phyloP scores from a whole-genome alignment of 768 basidiomycete genomes.

The Naganishia onofrii region DNA sequence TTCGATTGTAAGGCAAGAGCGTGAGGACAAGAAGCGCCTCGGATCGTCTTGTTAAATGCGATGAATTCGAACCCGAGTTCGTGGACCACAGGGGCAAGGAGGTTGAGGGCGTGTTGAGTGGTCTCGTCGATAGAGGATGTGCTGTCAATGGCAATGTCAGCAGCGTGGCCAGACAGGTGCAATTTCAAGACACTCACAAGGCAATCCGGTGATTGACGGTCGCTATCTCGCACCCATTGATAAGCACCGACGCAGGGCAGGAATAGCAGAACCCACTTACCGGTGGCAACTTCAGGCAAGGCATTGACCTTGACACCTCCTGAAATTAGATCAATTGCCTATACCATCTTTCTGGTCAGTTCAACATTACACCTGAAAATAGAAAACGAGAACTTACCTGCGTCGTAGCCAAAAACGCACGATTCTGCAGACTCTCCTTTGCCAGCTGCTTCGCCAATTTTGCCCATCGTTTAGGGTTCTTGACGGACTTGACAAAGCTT shows the following conservation, averaged over 20 bases:
- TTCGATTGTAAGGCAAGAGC: background rate
- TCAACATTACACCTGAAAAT: background rate
- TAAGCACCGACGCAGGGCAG: background rate
- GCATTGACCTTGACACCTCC: slow-evolving; percentile 66
- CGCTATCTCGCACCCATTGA: slow-evolving; percentile 29
- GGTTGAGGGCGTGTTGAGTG: slow-evolving; percentile 36
- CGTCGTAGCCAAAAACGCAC: slow-evolving; percentile 45
- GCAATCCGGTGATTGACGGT: slow-evolving; percentile 52
- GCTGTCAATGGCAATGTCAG: slow-evolving; percentile 24
- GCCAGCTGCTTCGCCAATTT: slow-evolving; percentile 57
- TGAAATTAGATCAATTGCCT: slow-evolving; percentile 67
- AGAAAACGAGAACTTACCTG: background rate
- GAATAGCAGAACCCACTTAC: slow-evolving; percentile 28
- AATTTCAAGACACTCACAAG: slow-evolving; percentile 38
- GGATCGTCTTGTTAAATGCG: slow-evolving; percentile 35
- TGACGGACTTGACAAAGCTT: slow-evolving; percentile 55
- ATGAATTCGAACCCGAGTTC: slow-evolving; percentile 43
- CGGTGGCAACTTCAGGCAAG: slow-evolving; percentile 62
- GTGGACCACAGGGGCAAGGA: slow-evolving; percentile 43
- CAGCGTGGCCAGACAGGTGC: too few species aligned
- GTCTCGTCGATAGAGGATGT: slow-evolving; percentile 50
- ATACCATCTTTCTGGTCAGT: slow-evolving; percentile 53
- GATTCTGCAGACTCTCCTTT: slow-evolving; percentile 42
- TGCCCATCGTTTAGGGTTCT: slow-evolving; percentile 44
- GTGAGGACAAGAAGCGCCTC: slow-evolving; percentile 1